Conservation (phyloP, 768 basidiomycete species). For the Calvatia gigantea region DNA sequence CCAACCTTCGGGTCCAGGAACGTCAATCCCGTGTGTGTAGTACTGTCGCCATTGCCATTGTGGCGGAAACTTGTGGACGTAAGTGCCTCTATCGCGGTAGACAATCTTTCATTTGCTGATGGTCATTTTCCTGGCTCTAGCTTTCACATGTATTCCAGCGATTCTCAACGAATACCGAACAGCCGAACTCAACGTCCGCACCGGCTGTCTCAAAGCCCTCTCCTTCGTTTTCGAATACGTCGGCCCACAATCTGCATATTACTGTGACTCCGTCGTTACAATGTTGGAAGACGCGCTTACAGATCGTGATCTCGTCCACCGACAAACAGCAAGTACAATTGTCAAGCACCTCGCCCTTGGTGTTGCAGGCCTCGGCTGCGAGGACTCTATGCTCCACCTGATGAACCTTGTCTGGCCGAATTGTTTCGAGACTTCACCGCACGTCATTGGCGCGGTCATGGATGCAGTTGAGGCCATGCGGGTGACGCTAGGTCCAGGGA, state of each 20-base stretch:
- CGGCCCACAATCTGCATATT: slow-evolving; percentile 94
- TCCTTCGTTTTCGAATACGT: slow-evolving; percentile 99
- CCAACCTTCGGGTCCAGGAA: slow-evolving; percentile 97
- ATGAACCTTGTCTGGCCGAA: slow-evolving; percentile 99
- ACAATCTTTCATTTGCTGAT: slow-evolving; percentile 9
- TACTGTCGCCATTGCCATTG: slow-evolving; percentile 96
- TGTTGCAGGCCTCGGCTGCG: slow-evolving; percentile 94
- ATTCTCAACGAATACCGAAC: slow-evolving; percentile 99
- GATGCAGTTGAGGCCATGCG: slow-evolving; percentile 98
- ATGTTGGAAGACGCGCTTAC: slow-evolving; percentile 98
- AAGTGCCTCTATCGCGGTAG: slow-evolving; percentile 24
- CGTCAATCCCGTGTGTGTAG: slow-evolving; percentile 98
- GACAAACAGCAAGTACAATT: slow-evolving; percentile 97
- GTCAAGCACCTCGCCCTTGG: slow-evolving; percentile 98
- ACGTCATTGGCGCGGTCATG: slow-evolving; percentile 98
- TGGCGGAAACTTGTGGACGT: slow-evolving; percentile 89
- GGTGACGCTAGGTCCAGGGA: slow-evolving; percentile 90
- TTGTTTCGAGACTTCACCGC: slow-evolving; percentile 96
- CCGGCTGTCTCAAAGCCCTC: slow-evolving; percentile 96
- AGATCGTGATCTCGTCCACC: slow-evolving; percentile 96
- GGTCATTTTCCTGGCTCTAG: slow-evolving; percentile 27
- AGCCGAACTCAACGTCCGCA: slow-evolving; percentile 96
- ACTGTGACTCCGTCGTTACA: slow-evolving; percentile 94
- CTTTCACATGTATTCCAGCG: slow-evolving; percentile 98
- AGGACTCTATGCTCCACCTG: slow-evolving; percentile 96